These are phyloP conservation scores for Aureobasidium subglaciale DNA, from an alignment of 2,329 filamentous ascomycete genomes.

Conservation along the genomic window DNA sequence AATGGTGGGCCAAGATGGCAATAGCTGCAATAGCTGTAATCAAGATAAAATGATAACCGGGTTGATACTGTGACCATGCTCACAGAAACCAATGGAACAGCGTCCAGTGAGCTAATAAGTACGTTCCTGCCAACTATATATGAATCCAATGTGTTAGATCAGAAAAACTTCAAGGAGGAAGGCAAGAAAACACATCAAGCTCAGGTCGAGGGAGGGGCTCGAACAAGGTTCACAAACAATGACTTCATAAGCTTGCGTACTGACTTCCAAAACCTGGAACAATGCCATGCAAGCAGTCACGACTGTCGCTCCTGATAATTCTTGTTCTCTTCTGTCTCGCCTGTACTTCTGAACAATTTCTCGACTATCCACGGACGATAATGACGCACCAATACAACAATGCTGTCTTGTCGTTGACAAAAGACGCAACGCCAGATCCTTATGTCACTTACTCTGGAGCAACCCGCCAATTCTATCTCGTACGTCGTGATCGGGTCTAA, in stretches of 20 bases:
- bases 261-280: not conserved
- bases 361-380: not conserved
- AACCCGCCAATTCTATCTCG: conserved; percentile 39
- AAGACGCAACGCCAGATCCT: conserved; percentile 36
- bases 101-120: too few relatives aligned
- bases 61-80: too few relatives aligned
- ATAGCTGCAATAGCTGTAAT: too few relatives aligned
- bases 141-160: not conserved
- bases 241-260: conserved; percentile 13
- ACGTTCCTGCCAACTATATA: too few relatives aligned
- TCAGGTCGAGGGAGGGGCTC: not conserved
- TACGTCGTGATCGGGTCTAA: conserved; percentile 16
- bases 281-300: not conserved
- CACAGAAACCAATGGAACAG: too few relatives aligned
- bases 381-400: conserved; percentile 24
- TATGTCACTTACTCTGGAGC: conserved; percentile 33
- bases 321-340: not conserved
- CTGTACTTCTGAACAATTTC: too few relatives aligned
- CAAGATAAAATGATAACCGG: too few relatives aligned
- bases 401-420: conserved; percentile 37
- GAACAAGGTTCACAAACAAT: conserved; percentile 10
- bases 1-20: too few relatives aligned
- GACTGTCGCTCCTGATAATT: not conserved
- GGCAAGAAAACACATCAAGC: not conserved
- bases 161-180: too few relatives aligned